Conservation (phyloP, 495 filamentous ascomycete genomes). For the Tuber brumale region DNA sequence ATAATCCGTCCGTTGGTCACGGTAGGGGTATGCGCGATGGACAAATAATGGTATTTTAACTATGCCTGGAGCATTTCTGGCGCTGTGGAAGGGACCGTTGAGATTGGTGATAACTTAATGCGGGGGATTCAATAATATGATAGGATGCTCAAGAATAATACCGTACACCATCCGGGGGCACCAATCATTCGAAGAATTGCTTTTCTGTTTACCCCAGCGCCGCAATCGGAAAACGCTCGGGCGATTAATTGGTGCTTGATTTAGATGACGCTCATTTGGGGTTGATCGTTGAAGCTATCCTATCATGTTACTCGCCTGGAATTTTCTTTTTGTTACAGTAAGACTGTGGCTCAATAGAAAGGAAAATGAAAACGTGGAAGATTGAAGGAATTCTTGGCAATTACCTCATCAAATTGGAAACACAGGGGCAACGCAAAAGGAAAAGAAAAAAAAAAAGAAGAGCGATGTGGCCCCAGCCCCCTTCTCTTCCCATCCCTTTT, state of each 20-base stretch:
- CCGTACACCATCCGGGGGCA: not conserved
- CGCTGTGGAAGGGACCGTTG: not conserved
- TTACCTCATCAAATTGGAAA: not conserved
- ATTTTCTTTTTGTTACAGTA: not conserved
- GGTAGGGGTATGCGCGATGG: not conserved
- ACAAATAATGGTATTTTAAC: not conserved
- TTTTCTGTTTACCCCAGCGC: not conserved
- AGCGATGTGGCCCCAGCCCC: slow-evolving; percentile 1
- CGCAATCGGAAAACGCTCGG: not conserved
- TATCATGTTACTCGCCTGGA: not conserved
- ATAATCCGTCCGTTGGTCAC: not conserved
- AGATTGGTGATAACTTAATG: not conserved
- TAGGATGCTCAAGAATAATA: not conserved
- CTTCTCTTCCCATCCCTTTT: not conserved
- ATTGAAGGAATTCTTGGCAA: not conserved
- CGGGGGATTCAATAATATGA: not conserved
- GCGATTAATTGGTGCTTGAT: not conserved
- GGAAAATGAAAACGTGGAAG: not conserved
- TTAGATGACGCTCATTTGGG: slow-evolving; percentile 1
- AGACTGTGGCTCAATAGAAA: not conserved
- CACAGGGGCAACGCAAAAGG: not conserved
- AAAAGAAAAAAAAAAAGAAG: not conserved
- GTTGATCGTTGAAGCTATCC: not conserved
- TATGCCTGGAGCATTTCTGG: not conserved
- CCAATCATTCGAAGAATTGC: not conserved